A percentile compares a stretch with the other conserved stretches of the same genome.
Conservation (phyloP, 805 yeast genomes). For the Scheffersomyces lignosus region DNA sequence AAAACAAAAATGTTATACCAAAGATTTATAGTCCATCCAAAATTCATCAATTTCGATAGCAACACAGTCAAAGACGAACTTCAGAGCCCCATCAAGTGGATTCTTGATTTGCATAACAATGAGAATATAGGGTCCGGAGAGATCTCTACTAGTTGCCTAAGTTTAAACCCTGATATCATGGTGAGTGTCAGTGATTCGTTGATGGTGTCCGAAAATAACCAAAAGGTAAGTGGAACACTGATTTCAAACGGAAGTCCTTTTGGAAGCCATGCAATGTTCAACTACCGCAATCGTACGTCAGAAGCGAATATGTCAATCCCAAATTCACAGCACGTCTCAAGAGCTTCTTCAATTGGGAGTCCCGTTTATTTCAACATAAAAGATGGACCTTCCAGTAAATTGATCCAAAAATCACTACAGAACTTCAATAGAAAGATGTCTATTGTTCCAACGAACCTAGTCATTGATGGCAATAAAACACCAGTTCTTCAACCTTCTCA, state of each 20-base stretch:
- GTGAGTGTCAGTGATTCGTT: constrained; percentile 12
- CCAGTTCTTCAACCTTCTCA: background rate
- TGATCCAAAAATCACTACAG: constrained; percentile 7
- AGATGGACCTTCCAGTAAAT: constrained; percentile 4
- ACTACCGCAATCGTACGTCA: background rate
- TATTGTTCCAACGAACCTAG: constrained; percentile 27
- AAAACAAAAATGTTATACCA: constrained; percentile 26
- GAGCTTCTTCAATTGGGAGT: constrained; percentile 22
- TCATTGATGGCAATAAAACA: constrained; percentile 10
- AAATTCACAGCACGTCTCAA: constrained; percentile 13
- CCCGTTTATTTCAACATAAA: constrained; percentile 17
- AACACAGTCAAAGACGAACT: constrained; percentile 22
- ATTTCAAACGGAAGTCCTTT: background rate
- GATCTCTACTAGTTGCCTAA: constrained; percentile 17
- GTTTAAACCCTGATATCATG: constrained; percentile 18
- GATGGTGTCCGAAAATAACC: background rate
- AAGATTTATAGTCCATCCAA: constrained; percentile 50
- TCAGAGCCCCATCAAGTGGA: constrained; percentile 21
- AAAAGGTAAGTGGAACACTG: background rate
- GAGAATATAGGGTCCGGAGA: constrained; percentile 16
- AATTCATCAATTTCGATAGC: constrained; percentile 32
- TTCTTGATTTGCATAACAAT: constrained; percentile 9
- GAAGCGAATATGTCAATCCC: constrained; percentile 1
- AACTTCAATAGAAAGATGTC: constrained; percentile 26
- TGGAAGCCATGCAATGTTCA: background rate